Base-by-base conservation (phyloP, 768 basidiomycete species). In the Phallus indusiatus region DNA sequence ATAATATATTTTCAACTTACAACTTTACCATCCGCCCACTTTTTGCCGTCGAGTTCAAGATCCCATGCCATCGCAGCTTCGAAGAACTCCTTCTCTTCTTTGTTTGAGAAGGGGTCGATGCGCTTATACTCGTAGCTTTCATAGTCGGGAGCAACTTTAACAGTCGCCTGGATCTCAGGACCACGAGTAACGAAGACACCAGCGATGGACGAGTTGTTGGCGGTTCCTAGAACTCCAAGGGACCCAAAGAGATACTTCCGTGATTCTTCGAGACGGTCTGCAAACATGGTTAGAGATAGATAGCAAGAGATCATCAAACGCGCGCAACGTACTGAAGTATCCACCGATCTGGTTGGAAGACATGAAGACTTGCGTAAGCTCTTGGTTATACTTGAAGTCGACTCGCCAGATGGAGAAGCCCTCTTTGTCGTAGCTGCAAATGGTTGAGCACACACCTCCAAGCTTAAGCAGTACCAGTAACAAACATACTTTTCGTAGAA, bases 231-330 rank as follows among this genome's bases (percentile, higher is more conserved):
- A 20, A 99, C 96, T 70, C 91, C 93, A 50, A 93, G 72, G 48
- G 91, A 94, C 14, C 86, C 95, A 72, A 97, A 96, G 64, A 94
- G 81, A 79, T 96, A 95, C 74, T 96, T 95, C 73, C 95, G 87
- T 21, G 94, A 93, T 10, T 84, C 96, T 76, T 98, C 96, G 9
- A 99, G 84, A 60, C 96, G 91, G 81, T 94, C 90, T 67, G 42
- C 2, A 1, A 22, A 12, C 18, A 17, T 5, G 5, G 46, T 21
- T 36, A 12, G 20, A 42, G 2, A 22, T 10, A 14, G 17, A 60
- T 4, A 48, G 21, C 24, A 21, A 36, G 1, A 22, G 20, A 12
- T 53, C 47, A 2, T 53, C 1, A 54, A 11, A 28, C 21, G 20
- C 24, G 34, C 11, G 35, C 48, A n/a, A 66, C 66, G 48, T 24